These are phyloP conservation scores for Endogone sp. DNA, from an alignment of 192 early-diverging fungal genomes.

Conservation along the genomic window DNA sequence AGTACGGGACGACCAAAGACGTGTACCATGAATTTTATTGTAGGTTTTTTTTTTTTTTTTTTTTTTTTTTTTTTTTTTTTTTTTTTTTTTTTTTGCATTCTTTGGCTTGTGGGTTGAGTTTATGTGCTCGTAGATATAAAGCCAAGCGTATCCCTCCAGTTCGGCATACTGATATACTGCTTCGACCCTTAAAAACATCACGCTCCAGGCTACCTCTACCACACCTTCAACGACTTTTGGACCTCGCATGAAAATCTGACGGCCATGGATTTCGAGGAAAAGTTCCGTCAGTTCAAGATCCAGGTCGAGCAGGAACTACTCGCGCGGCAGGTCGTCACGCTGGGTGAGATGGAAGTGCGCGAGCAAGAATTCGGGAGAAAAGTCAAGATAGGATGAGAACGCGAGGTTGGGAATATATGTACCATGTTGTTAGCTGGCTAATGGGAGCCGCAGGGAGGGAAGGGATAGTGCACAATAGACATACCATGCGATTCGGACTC, in stretches of 20 bases:
- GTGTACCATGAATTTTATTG: constrained; percentile 73
- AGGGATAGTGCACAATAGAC: no score
- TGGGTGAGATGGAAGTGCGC: not conserved
- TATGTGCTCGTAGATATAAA: not conserved
- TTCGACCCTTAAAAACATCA: not conserved
- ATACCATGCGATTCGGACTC: no score
- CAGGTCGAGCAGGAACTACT: constrained; percentile 46
- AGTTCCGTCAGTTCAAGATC: constrained; percentile 58
- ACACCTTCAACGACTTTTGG: constrained; percentile 65
- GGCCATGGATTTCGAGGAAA: constrained; percentile 68
- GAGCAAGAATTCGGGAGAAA: not conserved
- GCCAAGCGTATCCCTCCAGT: not conserved
- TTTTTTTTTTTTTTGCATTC: no score
- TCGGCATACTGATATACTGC: not conserved
- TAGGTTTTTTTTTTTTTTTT: constrained; percentile 38
- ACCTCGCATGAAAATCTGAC: constrained; percentile 46
- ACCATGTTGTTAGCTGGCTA: no score
- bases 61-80: constrained; percentile 1
- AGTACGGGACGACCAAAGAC: constrained; percentile 48
- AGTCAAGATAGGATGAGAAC: not conserved
- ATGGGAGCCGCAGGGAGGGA: no score
- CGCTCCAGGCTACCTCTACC: constrained; percentile 58
- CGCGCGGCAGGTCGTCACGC: constrained; percentile 7
- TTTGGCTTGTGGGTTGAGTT: not conserved
- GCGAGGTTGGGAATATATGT: not conserved